Conservation (phyloP, 2,329 filamentous ascomycete species). For the Botrytis galanthina region DNA sequence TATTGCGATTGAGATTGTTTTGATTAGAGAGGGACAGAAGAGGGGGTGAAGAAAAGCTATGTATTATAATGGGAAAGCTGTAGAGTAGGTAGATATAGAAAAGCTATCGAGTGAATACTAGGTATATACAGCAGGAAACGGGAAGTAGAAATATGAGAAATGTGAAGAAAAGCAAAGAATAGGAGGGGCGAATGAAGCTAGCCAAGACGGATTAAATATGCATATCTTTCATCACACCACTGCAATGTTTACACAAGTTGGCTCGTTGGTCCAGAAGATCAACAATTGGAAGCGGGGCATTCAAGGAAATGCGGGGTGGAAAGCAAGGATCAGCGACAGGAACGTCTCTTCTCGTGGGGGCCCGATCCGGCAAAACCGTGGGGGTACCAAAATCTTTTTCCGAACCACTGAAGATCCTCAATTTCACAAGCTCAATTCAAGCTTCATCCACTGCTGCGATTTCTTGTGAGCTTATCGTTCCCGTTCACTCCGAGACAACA, state of each 20-base stretch:
- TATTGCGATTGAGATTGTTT: neutral
- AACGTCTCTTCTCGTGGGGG: constrained; percentile 7
- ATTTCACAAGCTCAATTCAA: constrained; percentile 2
- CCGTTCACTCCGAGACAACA: constrained; percentile 1
- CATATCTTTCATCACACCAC: neutral
- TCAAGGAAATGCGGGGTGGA: constrained; percentile 9
- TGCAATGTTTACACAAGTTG: neutral
- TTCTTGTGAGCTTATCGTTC: neutral
- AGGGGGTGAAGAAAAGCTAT: neutral
- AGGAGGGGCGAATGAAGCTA: neutral
- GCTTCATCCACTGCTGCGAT: neutral
- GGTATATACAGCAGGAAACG: neutral
- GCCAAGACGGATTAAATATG: constrained; percentile 6
- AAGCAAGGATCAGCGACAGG: neutral
- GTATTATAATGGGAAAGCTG: neutral
- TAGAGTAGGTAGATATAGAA: neutral
- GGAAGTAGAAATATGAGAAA: neutral
- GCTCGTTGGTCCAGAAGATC: neutral
- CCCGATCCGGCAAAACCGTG: constrained; percentile 6
- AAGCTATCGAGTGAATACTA: neutral
- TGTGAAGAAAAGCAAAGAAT: neutral
- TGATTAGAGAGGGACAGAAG: neutral
- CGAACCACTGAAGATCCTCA: neutral
- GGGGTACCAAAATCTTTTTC: constrained; percentile 16
- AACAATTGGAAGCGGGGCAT: constrained; percentile 12